These are phyloP conservation scores for Aureobasidium melanogenum DNA, from an alignment of 2,329 filamentous ascomycete species.

Conservation along the genomic window DNA sequence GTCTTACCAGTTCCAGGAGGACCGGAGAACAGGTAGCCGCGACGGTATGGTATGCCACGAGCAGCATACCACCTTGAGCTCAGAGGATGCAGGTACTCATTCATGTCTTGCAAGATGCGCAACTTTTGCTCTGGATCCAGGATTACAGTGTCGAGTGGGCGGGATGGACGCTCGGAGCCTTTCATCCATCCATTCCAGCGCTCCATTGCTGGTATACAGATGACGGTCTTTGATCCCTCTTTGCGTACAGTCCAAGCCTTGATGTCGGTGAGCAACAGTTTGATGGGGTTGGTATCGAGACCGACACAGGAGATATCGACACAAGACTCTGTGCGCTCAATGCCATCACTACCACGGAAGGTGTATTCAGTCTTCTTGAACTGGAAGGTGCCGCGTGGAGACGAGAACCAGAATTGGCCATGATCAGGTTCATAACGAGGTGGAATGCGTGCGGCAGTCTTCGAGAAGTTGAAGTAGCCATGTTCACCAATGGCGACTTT, in stretches of 20 bases:
- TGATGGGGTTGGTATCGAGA: conserved; percentile 40
- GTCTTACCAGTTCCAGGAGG: conserved; percentile 41
- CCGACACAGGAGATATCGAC: conserved; percentile 40
- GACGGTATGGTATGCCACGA: conserved; percentile 74
- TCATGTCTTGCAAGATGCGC: conserved; percentile 60
- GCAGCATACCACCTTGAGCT: conserved; percentile 75
- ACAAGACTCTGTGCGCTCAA: neutral
- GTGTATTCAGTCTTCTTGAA: neutral
- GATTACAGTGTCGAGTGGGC: conserved; percentile 68
- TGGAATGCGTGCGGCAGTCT: conserved; percentile 39
- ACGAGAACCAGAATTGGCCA: conserved; percentile 33
- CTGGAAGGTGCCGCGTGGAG: conserved; percentile 21
- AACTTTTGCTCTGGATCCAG: conserved; percentile 60
- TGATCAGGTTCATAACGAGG: conserved; percentile 42
- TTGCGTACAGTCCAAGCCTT: conserved; percentile 36
- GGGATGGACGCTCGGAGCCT: conserved; percentile 48
- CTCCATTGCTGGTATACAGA: conserved; percentile 33
- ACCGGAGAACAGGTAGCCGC: conserved; percentile 74
- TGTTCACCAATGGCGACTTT: conserved; percentile 29
- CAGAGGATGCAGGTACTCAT: conserved; percentile 65
- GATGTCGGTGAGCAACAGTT: conserved; percentile 36
- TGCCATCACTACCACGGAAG: neutral
- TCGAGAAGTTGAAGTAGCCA: conserved; percentile 42
- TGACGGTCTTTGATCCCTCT: conserved; percentile 35
- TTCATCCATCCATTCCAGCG: conserved; percentile 33